Conservation (phyloP, 2,329 filamentous ascomycete genomes). For the Curvularia sp. region DNA sequence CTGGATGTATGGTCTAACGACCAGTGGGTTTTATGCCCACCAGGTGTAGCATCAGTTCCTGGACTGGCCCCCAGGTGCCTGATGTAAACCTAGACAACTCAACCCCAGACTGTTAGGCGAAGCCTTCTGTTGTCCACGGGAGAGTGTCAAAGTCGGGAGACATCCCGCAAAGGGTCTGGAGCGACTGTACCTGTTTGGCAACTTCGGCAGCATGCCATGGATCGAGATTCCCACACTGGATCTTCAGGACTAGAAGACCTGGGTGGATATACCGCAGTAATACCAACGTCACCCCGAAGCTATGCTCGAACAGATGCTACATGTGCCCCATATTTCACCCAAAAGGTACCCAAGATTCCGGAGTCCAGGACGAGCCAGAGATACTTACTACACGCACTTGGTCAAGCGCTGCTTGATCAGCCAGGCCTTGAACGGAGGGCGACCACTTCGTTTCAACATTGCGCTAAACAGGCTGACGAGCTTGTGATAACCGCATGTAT, state of each 20-base stretch:
- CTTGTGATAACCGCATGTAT: no score
- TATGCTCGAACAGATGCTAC: neutral
- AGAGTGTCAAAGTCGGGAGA: neutral
- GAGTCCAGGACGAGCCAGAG: neutral
- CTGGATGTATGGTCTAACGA: conserved; percentile 13
- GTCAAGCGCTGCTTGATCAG: neutral
- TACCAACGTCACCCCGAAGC: neutral
- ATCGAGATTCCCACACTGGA: neutral
- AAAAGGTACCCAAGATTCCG: conserved; percentile 12
- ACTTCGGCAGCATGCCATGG: neutral
- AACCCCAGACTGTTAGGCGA: neutral
- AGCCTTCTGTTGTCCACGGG: neutral
- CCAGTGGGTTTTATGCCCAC: neutral
- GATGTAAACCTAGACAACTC: conserved; percentile 7
- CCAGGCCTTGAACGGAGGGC: neutral
- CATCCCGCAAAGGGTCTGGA: neutral
- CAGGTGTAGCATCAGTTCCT: conserved; percentile 13
- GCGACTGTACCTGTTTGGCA: neutral
- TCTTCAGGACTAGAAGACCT: neutral
- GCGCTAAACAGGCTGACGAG: neutral
- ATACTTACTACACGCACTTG: no score
- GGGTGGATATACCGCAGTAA: neutral
- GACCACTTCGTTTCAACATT: neutral
- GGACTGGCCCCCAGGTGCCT: conserved; percentile 19
- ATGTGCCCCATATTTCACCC: neutral